A percentile compares a stretch with the other conserved stretches of the same genome.
Conservation (phyloP, 1,284 basidiomycete genomes). For the Pseudozyma sp. region DNA sequence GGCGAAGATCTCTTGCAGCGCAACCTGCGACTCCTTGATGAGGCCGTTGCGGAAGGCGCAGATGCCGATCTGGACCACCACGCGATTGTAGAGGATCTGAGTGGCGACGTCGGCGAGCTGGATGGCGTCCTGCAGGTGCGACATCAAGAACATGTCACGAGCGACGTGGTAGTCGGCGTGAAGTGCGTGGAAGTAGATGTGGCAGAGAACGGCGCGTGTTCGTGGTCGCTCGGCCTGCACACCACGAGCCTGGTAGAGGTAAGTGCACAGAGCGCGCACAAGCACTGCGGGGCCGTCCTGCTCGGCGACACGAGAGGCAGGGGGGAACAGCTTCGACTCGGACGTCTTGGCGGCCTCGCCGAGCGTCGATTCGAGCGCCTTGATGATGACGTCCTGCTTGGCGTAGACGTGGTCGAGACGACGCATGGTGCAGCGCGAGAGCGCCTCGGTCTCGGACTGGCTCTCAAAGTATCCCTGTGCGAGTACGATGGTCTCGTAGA, state of each 20-base stretch:
- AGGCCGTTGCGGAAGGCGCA: constrained; percentile 95
- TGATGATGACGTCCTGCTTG: constrained; percentile 90
- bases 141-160: constrained; percentile 98
- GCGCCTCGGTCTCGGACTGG: constrained; percentile 51
- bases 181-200: constrained; percentile 91
- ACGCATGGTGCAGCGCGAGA: constrained; percentile 85
- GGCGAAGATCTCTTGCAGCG: constrained; percentile 93
- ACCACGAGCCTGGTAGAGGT: constrained; percentile 84
- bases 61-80: constrained; percentile 94
- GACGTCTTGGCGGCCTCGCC: constrained; percentile 33
- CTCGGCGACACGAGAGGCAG: constrained; percentile 54
- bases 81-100: constrained; percentile 97
- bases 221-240: constrained; percentile 85
- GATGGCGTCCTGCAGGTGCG: constrained; percentile 95
- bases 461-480: constrained; percentile 84
- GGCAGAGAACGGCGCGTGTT: constrained; percentile 95
- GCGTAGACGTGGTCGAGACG: constrained; percentile 98
- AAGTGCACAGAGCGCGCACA: constrained; percentile 87
- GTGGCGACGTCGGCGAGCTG: constrained; percentile 95
- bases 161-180: constrained; percentile 97
- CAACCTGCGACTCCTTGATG: constrained; percentile 92
- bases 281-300: constrained; percentile 74
- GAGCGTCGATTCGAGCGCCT: constrained; percentile 81
- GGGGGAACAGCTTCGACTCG: constrained; percentile 68
- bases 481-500: constrained; percentile 92